Evolutionary conservation across 352 stramenopile species (phyloP).

Genomic region (Phytophthora colocasiae): DNA sequence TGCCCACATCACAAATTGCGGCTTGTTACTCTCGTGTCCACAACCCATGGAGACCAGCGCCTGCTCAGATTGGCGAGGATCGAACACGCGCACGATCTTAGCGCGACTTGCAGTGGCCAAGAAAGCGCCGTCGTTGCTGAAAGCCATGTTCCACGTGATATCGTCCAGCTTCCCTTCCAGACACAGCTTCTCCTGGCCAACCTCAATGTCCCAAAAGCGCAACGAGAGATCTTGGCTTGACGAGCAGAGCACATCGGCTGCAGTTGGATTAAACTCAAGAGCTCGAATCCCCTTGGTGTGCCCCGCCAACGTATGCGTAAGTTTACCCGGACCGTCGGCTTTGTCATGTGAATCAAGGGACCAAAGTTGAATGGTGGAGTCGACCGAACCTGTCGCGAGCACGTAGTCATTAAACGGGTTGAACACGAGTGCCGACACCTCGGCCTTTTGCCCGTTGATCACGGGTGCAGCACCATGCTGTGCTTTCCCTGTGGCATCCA

Average conservation of each 20-base stretch:
- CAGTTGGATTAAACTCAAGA: conserved; percentile 75
- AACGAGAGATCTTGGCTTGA: conserved; percentile 66
- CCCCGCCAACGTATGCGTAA: conserved; percentile 42
- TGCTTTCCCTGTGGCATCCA: conserved; percentile 60
- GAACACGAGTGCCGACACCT: conserved; percentile 74
- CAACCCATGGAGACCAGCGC: conserved; percentile 71
- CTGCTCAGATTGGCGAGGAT: conserved; percentile 58
- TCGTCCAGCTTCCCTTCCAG: conserved; percentile 72
- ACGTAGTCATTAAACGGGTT: conserved; percentile 59
- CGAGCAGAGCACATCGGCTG: conserved; percentile 65
- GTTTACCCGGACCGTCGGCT: conserved; percentile 11
- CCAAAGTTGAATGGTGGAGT: conserved; percentile 74
- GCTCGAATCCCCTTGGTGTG: conserved; percentile 63
- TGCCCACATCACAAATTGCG: conserved; percentile 76
- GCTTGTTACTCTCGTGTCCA: conserved; percentile 69
- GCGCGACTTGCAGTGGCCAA: conserved; percentile 74
- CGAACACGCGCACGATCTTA: conserved; percentile 80
- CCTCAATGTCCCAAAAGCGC: conserved; percentile 80
- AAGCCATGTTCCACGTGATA: conserved; percentile 75
- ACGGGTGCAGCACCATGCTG: conserved; percentile 43
- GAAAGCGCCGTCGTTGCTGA: conserved; percentile 68
- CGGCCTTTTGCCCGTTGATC: conserved; percentile 72
- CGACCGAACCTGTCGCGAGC: conserved; percentile 65
- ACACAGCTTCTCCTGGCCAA: conserved; percentile 50
- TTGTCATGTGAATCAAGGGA: conserved; percentile 33